Conservation (phyloP, 1,284 basidiomycete genomes). For the Trichosporon inkin region DNA sequence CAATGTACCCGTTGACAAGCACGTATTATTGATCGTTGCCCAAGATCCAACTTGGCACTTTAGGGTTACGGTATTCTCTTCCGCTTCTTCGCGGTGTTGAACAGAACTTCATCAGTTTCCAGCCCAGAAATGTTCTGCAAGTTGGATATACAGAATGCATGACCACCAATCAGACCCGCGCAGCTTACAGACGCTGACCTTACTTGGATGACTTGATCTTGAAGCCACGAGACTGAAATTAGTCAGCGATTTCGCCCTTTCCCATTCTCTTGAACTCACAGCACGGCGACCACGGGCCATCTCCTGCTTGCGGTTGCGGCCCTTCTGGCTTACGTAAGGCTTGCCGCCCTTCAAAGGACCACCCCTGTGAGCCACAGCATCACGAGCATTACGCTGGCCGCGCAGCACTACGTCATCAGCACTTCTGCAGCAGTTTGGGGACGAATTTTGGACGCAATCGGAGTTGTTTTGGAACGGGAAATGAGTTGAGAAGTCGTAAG, state of each 20-base stretch:
- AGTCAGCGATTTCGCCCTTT: background rate
- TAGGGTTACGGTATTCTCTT: too few species aligned
- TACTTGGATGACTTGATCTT: slow-evolving; percentile 52
- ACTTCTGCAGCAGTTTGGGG: background rate
- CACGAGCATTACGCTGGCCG: slow-evolving; percentile 87
- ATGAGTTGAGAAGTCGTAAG: too few species aligned
- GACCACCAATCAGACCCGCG: too few species aligned
- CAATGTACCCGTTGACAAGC: too few species aligned
- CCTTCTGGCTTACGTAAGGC: slow-evolving; percentile 77
- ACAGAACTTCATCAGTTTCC: too few species aligned
- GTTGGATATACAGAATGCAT: too few species aligned
- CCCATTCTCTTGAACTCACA: background rate
- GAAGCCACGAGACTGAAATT: slow-evolving; percentile 56
- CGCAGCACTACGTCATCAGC: slow-evolving; percentile 24
- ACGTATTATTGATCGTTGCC: too few species aligned
- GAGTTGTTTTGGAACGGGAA: too few species aligned
- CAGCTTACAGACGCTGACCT: slow-evolving; percentile 9
- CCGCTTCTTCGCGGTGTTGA: too few species aligned
- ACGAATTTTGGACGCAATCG: background rate
- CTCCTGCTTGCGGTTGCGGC: slow-evolving; percentile 89
- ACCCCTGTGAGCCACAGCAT: slow-evolving; percentile 95
- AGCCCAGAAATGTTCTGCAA: too few species aligned
- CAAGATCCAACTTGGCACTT: too few species aligned
- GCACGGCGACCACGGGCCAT: slow-evolving; percentile 74
- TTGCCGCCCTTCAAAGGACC: slow-evolving; percentile 47